Evolutionary conservation across 768 basidiomycete genomes (phyloP).

Genomic region (Phanerochaete carnosa): DNA sequence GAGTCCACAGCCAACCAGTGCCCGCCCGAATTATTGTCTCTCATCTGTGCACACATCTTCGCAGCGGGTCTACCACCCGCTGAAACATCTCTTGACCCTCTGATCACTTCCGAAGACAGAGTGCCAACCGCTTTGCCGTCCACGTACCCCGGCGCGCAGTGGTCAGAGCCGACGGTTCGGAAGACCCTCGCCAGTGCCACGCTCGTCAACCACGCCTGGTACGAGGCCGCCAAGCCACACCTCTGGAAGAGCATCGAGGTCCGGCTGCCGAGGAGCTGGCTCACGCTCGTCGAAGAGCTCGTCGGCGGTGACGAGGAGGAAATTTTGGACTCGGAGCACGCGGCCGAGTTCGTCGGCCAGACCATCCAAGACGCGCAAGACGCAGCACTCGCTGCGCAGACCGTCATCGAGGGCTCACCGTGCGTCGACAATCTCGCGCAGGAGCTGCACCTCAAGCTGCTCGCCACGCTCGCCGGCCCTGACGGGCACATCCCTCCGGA

Average conservation of each 20-base stretch:
- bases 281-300: constrained; percentile 76
- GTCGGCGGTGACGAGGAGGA: constrained; percentile 72
- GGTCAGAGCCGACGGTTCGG: constrained; percentile 65
- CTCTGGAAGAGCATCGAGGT: constrained; percentile 84
- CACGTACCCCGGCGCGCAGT: constrained; percentile 66
- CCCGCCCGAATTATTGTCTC: constrained; percentile 69
- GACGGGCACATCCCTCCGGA: constrained; percentile 73
- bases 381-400: constrained; percentile 52
- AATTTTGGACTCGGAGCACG: constrained; percentile 41
- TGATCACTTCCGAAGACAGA: constrained; percentile 41
- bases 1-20: constrained; percentile 37
- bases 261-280: constrained; percentile 80
- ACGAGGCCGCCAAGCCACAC: constrained; percentile 84
- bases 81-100: constrained; percentile 66
- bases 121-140: constrained; percentile 66
- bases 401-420: constrained; percentile 29
- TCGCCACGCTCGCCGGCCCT: constrained; percentile 55
- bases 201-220: constrained; percentile 75
- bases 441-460: constrained; percentile 57
- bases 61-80: constrained; percentile 55
- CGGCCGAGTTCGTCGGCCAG: constrained; percentile 60
- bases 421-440: constrained; percentile 36
- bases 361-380: constrained; percentile 66
- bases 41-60: constrained; percentile 73
- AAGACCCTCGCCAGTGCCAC: constrained; percentile 68